These are phyloP conservation scores for Aspergillus carbonarius DNA, from an alignment of 2,329 filamentous ascomycete species.

Conservation along the genomic window DNA sequence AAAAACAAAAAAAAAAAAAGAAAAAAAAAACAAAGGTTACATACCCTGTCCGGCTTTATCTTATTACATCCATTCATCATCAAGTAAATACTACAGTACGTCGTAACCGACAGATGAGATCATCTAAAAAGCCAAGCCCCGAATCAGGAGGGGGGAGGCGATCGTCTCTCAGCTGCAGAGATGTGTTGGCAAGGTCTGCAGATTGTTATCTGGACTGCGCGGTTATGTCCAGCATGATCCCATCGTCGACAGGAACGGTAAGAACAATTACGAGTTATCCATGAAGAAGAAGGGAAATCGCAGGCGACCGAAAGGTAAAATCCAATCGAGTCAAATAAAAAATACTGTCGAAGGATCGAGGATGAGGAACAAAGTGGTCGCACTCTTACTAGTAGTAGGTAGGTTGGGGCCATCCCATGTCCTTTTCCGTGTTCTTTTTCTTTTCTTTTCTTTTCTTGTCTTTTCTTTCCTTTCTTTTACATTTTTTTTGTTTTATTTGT, in stretches of 20 bases:
- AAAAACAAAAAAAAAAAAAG: background rate
- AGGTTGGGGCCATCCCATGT: background rate
- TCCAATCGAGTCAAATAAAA: background rate
- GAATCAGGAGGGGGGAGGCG: background rate
- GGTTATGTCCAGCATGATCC: background rate
- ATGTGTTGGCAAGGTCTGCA: constrained; percentile 30
- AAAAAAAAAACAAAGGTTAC: constrained; percentile 3
- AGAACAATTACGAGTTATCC: background rate
- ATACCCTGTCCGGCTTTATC: constrained; percentile 2
- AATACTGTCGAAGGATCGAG: background rate
- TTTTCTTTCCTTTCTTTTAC: background rate
- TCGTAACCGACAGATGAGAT: constrained; percentile 6
- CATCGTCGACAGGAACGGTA: background rate
- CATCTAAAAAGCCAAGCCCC: constrained; percentile 1
- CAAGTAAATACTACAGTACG: background rate
- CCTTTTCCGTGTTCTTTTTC: background rate
- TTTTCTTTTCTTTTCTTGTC: no score
- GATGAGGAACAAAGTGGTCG: background rate
- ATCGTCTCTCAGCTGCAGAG: constrained; percentile 20
- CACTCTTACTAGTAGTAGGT: background rate
- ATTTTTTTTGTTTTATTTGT: background rate
- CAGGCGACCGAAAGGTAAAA: background rate
- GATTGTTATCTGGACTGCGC: constrained; percentile 20
- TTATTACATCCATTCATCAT: background rate
- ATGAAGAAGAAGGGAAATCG: no score